Percentiles rank a stretch among this genome's conserved stretches.
Evolutionary conservation across 495 filamentous ascomycete species (phyloP).

Genomic region (Hypoxylon fragiforme): DNA sequence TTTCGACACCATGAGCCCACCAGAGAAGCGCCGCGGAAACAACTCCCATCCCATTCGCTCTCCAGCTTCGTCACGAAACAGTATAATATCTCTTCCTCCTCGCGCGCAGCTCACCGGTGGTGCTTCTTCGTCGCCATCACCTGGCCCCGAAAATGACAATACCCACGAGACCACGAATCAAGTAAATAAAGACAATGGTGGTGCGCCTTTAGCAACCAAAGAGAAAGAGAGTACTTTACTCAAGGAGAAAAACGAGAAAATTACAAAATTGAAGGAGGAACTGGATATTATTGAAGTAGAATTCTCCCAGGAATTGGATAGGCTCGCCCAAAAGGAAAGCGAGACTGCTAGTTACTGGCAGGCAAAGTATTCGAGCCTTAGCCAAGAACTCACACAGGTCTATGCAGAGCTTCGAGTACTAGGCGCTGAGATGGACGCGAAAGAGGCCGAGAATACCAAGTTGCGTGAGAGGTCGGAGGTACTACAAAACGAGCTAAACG

Average conservation of each 20-base stretch:
- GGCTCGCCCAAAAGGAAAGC: constrained; percentile 46
- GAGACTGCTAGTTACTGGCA: constrained; percentile 54
- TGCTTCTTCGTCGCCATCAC: constrained; percentile 42
- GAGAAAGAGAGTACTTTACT: constrained; percentile 37
- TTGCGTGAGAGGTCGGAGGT: constrained; percentile 47
- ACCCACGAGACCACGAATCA: constrained; percentile 16
- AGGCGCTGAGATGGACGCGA: constrained; percentile 44
- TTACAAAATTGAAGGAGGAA: constrained; percentile 50
- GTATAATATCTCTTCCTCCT: constrained; percentile 45
- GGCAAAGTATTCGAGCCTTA: constrained; percentile 46
- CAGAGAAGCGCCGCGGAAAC: constrained; percentile 40
- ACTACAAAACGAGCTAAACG: constrained; percentile 39
- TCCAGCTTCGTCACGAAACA: constrained; percentile 27
- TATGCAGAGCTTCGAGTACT: constrained; percentile 50
- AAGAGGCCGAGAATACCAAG: constrained; percentile 43
- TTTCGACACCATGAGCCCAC: constrained; percentile 33
- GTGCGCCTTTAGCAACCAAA: constrained; percentile 24
- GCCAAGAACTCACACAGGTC: constrained; percentile 45
- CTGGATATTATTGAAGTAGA: constrained; percentile 48
- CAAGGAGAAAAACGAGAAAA: constrained; percentile 46
- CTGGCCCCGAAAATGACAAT: constrained; percentile 36
- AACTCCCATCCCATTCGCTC: constrained; percentile 29
- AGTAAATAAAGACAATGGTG: constrained; percentile 19
- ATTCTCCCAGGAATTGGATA: constrained; percentile 51
- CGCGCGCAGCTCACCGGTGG: constrained; percentile 42